Percentiles rank a stretch among this genome's conserved stretches.
Conservation (phyloP, 352 stramenopile species). For the Globisporangium paroecandrum region DNA sequence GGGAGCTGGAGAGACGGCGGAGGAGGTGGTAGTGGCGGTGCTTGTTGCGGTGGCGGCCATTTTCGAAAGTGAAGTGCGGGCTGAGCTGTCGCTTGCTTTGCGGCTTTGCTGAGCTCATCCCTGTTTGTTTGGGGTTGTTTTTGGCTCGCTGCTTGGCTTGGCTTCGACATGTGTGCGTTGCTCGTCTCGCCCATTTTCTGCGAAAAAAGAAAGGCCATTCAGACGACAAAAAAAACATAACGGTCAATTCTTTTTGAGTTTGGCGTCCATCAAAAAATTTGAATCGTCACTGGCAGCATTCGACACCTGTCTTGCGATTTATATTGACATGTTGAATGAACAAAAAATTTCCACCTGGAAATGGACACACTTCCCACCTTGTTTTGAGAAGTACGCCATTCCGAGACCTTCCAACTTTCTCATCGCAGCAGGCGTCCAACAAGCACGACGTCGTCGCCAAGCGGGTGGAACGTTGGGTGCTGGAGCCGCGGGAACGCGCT, state of each 20-base stretch:
- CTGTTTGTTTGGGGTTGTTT: neutral
- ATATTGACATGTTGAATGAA: neutral
- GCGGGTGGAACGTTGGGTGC: constrained; percentile 17
- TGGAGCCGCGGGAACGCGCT: constrained; percentile 19
- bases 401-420: neutral
- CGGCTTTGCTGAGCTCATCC: neutral
- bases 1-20: neutral
- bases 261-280: constrained; percentile 5
- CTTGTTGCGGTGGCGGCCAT: constrained; percentile 12
- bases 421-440: constrained; percentile 8
- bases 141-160: neutral
- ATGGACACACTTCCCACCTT: neutral
- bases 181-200: neutral
- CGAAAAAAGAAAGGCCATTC: neutral
- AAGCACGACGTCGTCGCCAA: constrained; percentile 20
- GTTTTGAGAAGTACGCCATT: neutral
- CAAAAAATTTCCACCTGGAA: neutral
- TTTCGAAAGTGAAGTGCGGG: constrained; percentile 15
- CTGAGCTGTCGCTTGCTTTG: neutral
- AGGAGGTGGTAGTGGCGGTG: neutral
- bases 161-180: neutral
- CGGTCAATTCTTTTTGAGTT: constrained; percentile 8
- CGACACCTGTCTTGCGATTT: neutral
- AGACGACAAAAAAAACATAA: constrained; percentile 6
- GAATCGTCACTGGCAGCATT: neutral